phyloP scores from a whole-genome alignment of 345 rosid species.

The Eucalyptus rudis region DNA sequence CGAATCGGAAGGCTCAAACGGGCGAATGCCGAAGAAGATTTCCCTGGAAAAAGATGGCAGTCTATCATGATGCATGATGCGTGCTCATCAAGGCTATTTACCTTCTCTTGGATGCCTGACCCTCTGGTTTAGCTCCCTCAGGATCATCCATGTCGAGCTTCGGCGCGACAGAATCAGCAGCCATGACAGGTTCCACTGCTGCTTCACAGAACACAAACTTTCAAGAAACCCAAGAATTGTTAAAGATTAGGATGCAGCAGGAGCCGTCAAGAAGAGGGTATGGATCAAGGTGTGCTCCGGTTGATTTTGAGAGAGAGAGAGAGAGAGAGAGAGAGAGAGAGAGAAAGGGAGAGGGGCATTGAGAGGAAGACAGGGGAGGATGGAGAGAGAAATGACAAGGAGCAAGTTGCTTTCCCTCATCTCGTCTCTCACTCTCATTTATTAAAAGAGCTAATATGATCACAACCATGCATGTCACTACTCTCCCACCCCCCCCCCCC shows the following conservation, averaged over 20 bases:
- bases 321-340: not conserved
- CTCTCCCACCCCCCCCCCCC: not conserved
- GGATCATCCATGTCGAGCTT: constrained; percentile 14
- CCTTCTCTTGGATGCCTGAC: constrained; percentile 45
- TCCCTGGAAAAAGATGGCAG: not conserved
- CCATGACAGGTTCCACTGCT: constrained; percentile 7
- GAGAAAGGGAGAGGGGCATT: not conserved
- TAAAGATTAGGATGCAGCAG: not conserved
- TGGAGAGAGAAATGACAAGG: not conserved
- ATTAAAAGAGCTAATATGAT: constrained; percentile 4
- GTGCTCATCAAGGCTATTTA: not conserved
- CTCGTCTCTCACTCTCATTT: constrained; percentile 30
- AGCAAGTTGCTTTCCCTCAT: not conserved
- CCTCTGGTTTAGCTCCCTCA: constrained; percentile 11
- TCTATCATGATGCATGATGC: not conserved
- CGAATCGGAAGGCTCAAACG: not conserved
- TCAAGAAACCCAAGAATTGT: not conserved
- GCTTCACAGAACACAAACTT: not conserved
- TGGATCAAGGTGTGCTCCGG: not conserved
- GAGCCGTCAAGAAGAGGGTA: not conserved
- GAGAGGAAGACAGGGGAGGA: not conserved
- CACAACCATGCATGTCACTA: constrained; percentile 10
- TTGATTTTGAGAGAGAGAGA: not conserved
- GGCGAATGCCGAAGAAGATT: not conserved
- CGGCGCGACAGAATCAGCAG: constrained; percentile 8